Evolutionary conservation across 129 eudicot genomes (phyloP).

Genomic region (Silybum marianum): DNA sequence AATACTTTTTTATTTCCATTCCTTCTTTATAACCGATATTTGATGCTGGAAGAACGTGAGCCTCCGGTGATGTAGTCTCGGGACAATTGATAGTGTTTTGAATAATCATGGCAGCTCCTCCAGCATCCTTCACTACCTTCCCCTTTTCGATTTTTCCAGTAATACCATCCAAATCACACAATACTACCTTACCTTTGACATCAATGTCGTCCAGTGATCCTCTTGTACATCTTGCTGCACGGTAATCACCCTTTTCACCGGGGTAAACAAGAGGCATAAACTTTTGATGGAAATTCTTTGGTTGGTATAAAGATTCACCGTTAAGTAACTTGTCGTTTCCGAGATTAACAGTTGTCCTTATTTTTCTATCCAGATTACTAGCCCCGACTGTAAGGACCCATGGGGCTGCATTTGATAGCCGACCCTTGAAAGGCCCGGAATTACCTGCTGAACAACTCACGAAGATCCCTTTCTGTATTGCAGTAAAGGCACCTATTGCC

Average conservation of each 20-base stretch:
- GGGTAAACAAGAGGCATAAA: conserved; percentile 54
- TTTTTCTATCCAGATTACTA: conserved; percentile 46
- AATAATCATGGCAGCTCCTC: conserved; percentile 66
- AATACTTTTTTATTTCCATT: conserved; percentile 25
- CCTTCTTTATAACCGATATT: conserved; percentile 42
- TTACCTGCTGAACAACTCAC: conserved; percentile 65
- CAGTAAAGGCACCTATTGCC: conserved; percentile 42
- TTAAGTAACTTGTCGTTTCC: conserved; percentile 37
- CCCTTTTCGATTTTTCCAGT: conserved; percentile 27
- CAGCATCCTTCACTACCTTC: conserved; percentile 42
- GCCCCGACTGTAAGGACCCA: conserved; percentile 78
- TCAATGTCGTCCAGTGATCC: conserved; percentile 34
- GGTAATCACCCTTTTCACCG: conserved; percentile 11
- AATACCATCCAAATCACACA: not conserved
- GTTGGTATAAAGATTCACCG: conserved; percentile 59
- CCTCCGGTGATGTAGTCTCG: conserved; percentile 31
- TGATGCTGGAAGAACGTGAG: conserved; percentile 54
- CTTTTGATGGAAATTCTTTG: conserved; percentile 23
- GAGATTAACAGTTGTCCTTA: conserved; percentile 42
- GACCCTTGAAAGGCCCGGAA: conserved; percentile 39
- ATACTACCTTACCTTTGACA: conserved; percentile 19
- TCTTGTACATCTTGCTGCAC: conserved; percentile 22
- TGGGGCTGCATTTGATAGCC: conserved; percentile 46
- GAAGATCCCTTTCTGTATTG: conserved; percentile 57
- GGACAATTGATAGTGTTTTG: conserved; percentile 26